Conservation (phyloP, 2,329 filamentous ascomycete genomes). For the Incumbomyces lentus region DNA sequence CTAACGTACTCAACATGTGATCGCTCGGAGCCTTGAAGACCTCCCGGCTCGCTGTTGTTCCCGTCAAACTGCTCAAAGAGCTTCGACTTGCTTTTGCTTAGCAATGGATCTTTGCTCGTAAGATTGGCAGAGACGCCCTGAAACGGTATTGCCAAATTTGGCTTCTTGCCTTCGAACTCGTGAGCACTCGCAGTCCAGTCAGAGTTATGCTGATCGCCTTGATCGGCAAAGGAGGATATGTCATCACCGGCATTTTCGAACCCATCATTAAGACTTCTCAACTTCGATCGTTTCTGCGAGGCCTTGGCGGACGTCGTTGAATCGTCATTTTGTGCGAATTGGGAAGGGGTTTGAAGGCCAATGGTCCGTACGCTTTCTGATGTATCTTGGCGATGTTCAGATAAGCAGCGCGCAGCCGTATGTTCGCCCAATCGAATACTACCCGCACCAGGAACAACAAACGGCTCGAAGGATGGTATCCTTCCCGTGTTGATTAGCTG, state of each 20-base stretch:
- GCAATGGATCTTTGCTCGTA: conserved; percentile 11
- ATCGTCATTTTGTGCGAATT: background rate
- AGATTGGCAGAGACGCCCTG: conserved; percentile 25
- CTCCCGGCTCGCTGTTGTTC: conserved; percentile 4
- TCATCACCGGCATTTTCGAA: background rate
- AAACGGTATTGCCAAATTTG: conserved; percentile 15
- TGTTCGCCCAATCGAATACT: background rate
- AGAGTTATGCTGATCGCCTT: background rate
- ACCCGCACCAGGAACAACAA: background rate
- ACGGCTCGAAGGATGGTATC: conserved; percentile 35
- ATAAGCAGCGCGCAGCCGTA: background rate
- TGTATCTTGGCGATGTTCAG: background rate
- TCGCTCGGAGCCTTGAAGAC: no score
- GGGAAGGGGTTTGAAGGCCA: no score
- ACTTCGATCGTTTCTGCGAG: background rate
- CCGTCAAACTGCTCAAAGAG: conserved; percentile 11
- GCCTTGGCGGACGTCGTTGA: background rate
- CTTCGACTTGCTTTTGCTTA: conserved; percentile 8
- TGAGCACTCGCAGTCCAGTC: conserved; percentile 11
- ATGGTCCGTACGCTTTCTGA: background rate
- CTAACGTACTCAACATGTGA: background rate
- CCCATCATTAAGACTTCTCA: background rate
- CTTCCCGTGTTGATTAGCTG: conserved; percentile 53
- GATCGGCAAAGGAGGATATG: background rate
- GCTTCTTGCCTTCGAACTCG: background rate